Base-by-base conservation (phyloP, 768 basidiomycete species). In the Lactifluus rugatus region DNA sequence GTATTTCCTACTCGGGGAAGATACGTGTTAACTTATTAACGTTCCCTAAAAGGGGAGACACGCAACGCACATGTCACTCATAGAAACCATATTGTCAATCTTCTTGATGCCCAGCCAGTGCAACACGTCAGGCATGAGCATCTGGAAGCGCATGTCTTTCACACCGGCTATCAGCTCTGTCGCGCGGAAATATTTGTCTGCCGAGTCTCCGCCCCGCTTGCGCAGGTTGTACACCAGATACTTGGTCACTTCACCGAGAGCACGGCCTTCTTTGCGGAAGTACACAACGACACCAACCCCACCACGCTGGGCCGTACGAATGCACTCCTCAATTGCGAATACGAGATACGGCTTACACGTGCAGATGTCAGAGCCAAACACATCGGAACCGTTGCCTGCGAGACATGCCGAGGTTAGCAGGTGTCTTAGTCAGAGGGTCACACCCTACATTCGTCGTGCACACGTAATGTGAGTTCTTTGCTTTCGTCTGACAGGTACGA, bases 171-270 rank as follows among this genome's bases (percentile, higher is more conserved):
- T 89, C 62, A 89, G 75, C 71, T 94, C 94, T 0, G 95, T 97
- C 5, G 85, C 83, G 69, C 88, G 86, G 78, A 98, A 97, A 76
- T 98, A 98, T 67, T 85, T 83, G 72, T 92, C 85, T 0, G 95
- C 95, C 1, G 82, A 83, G 72, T 98, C 95, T 6, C 93, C 93
- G 3, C 87, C 89, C 45, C 95, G 86, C 73, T 98, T 97, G 58
- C 95, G 86, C 10, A 93, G 80, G 73, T 98, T 98, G 72, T 98
- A 98, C 7, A 97, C 94, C 48, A 95, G 81, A 71, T 93, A 89
- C 82, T 92, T 93, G 46, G 90, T 92, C 13, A 95, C 93, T 71
- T 97, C 94, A 2, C 94, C 94, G 1, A 97, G 76, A 0, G 92
- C 92, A 42, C 94, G 81, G 11, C 93, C 93, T 71, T 95, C 92